phyloP scores from a whole-genome alignment of 1,284 basidiomycete species.

The Papiliotrema flavescens region DNA sequence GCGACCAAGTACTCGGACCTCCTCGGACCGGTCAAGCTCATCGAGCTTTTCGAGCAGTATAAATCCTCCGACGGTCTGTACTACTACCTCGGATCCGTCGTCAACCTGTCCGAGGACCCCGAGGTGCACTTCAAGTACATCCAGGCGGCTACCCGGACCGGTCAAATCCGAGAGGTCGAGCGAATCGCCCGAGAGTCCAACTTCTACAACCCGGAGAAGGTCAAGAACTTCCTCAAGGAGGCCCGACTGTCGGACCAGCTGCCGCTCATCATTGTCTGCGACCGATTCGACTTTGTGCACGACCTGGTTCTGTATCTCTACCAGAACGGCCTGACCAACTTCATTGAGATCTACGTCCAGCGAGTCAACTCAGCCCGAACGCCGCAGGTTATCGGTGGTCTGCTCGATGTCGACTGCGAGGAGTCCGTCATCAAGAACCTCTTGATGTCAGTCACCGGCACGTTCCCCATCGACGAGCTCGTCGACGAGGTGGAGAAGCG shows the following conservation, averaged over 20 bases:
- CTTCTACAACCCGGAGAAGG: slow-evolving; percentile 97
- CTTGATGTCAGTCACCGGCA: slow-evolving; percentile 88
- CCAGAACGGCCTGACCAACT: slow-evolving; percentile 94
- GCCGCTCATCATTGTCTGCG: slow-evolving; percentile 99
- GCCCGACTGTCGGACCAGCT: slow-evolving; percentile 95
- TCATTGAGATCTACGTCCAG: slow-evolving; percentile 99
- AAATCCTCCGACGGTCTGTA: slow-evolving; percentile 98
- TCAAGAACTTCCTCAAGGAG: slow-evolving; percentile 99
- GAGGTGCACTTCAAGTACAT: slow-evolving; percentile 99
- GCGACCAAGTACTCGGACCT: slow-evolving; percentile 99
- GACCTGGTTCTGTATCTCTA: slow-evolving; percentile 98
- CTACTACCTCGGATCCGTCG: slow-evolving; percentile 95
- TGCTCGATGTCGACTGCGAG: slow-evolving; percentile 98
- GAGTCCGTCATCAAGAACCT: slow-evolving; percentile 94
- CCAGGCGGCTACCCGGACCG: slow-evolving; percentile 96
- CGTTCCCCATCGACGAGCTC: slow-evolving; percentile 96
- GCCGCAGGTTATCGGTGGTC: slow-evolving; percentile 95
- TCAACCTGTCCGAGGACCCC: slow-evolving; percentile 92
- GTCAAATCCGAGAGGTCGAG: slow-evolving; percentile 98
- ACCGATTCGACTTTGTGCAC: slow-evolving; percentile 99
- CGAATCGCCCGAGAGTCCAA: slow-evolving; percentile 98
- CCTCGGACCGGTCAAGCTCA: slow-evolving; percentile 92
- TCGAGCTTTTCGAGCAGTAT: slow-evolving; percentile 98
- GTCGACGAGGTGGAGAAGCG: slow-evolving; percentile 96
- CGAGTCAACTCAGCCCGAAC: slow-evolving; percentile 95